Base-by-base conservation (phyloP, 257 asterid genomes). In the Ballota nigra region DNA sequence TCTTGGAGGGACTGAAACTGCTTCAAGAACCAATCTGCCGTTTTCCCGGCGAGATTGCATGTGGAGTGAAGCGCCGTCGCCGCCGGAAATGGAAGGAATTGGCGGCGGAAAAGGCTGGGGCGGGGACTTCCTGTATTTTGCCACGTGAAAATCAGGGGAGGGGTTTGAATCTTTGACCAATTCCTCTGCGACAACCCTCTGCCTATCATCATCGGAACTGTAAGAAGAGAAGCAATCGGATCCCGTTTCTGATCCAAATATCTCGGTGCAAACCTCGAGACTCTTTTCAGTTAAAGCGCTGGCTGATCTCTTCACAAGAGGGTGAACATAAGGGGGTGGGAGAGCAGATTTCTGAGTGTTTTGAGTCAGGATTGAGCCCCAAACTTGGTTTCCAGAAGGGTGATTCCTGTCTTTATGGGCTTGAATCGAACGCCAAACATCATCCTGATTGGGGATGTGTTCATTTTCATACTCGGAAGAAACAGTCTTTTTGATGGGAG, bases 171-270 rank as follows among this genome's bases (percentile, higher is more conserved):
- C 81, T 12, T 13, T 16, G 11, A 20, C 5, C 24, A 24, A 19
- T 13, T 75, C 75, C 22, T 66, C 75, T 8, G 67, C 74, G n/a
- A 7, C 56, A 23, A 20, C 13, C 28, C 23, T 68, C 1, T 24
- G 55, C 4, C 60, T 64, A 8, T 66, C 84, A 3, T 78, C 77
- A 0, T 79, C 86, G 6, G 1, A 72, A 43, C 84, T 84, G 29
- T 77, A 2, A 41, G 55, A n/a, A 10, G 92, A 69, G 57, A 84
- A 82, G 20, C 85, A 77, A 18, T 86, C 97, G 0, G 98, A 84
- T 4, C 97, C 98, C 0, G 96, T 89, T 60, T 93, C 98, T 0
- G 97, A 88, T 0, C 98, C 97, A 1, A 93, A 96, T 19, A 91
- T 86, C 78, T 93, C 98, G 0, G 98, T 93, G 75, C 98, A 93